Base-by-base conservation (phyloP, 2,329 filamentous ascomycete genomes). In the Claviceps digitariae region DNA sequence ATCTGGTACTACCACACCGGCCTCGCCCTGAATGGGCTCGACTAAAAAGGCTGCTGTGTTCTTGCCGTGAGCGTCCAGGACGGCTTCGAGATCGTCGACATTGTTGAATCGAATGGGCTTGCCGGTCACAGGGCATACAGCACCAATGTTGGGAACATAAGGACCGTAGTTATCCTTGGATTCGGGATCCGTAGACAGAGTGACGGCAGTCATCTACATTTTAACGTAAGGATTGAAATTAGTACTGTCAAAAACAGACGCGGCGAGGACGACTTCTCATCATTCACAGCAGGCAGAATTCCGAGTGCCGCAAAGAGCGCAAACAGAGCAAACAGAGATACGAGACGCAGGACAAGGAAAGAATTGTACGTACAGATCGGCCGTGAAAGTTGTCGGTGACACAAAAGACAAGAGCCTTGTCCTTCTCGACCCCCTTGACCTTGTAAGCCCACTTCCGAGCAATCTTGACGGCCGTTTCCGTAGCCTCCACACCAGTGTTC, bases 371-470 rank as follows among this genome's bases (percentile, higher is more conserved):
- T 77, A 93, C 88, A 54, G 93, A 97, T 63, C 91, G 81, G 60
- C 91, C 91, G 72, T 98, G 91, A 74, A 97, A 98, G 76, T 96
- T 97, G 72, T 95, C 88, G 52, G 84, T 74, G 40, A 86, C 90
- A 60, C 84, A 84, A 67, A 97, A 86, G 40, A 97, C 80, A 58
- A 93, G 69, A 9, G 91, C 91, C 75, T 93, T 82, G 66, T 86
- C 84, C 67, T 87, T 76, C 6, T 88, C 83, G 57, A 97, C 91
- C 23, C 84, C 83, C 78, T 97, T 96, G 67, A 87, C 83, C 74
- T 95, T 96, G 78, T 96, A 96, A 5, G 90, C 90, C 91, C 91
- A 97, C 72, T 97, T 97, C 60, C 91, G 80, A 55, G 91, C 91
- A 71, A 97, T 83, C 78, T 97, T 97, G 72, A 97, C 83, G 13